Evolutionary conservation across 345 rosid genomes (phyloP).

Genomic region (Stellera chamaejasme): DNA sequence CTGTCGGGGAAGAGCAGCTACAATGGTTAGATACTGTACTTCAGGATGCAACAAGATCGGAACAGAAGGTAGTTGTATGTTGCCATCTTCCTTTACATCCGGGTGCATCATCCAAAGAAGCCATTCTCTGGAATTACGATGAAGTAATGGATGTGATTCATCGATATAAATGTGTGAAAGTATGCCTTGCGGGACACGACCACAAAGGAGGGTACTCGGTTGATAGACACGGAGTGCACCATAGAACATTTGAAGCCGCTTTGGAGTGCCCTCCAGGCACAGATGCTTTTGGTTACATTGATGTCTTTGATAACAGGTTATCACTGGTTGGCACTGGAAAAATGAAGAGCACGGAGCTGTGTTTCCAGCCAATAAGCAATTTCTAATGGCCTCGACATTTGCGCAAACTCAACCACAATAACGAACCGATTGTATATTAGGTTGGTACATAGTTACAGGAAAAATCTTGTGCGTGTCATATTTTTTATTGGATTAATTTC

Average conservation of each 20-base stretch:
- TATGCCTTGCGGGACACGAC: conserved; percentile 83
- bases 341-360: conserved; percentile 46
- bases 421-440: conserved; percentile 2
- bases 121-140: conserved; percentile 82
- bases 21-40: conserved; percentile 67
- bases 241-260: conserved; percentile 78
- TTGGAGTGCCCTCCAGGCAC: conserved; percentile 87
- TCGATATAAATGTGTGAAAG: conserved; percentile 58
- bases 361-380: conserved; percentile 17
- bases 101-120: conserved; percentile 35
- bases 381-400: neutral
- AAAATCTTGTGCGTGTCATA: neutral
- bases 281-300: conserved; percentile 66
- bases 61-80: conserved; percentile 72
- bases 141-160: conserved; percentile 77
- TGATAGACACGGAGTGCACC: conserved; percentile 81
- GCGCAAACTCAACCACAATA: conserved; percentile 4
- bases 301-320: conserved; percentile 61
- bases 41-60: conserved; percentile 45
- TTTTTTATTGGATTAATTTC: too few species aligned
- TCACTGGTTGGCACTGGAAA: conserved; percentile 53
- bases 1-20: conserved; percentile 70
- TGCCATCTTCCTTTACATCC: conserved; percentile 84
- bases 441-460: conserved; percentile 1
- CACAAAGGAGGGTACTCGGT: conserved; percentile 72